A percentile compares a stretch with the other conserved stretches of the same genome.
These are phyloP conservation scores for Inga oerstediana DNA, from an alignment of 306 rosid genomes.

Conservation along the genomic window DNA sequence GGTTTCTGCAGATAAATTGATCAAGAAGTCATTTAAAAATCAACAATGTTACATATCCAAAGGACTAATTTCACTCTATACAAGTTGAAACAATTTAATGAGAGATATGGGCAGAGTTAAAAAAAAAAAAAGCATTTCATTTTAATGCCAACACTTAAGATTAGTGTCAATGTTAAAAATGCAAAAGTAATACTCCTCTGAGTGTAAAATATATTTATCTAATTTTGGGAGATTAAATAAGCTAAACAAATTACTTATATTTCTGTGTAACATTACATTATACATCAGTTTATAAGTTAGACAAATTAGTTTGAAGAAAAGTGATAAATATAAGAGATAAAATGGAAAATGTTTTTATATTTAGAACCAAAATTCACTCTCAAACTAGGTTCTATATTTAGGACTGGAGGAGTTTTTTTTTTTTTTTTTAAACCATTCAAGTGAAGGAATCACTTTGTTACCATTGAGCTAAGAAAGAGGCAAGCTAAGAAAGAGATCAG, in stretches of 20 bases:
- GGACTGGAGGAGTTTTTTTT: too few species aligned
- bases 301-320: too few species aligned
- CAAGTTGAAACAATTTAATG: not conserved
- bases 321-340: too few species aligned
- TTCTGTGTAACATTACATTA: too few species aligned
- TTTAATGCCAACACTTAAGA: not conserved
- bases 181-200: not conserved
- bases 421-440: conserved; percentile 2
- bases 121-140: not conserved
- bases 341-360: too few species aligned
- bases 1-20: conserved; percentile 40
- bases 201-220: too few species aligned
- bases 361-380: too few species aligned
- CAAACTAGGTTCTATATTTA: too few species aligned
- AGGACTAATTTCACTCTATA: not conserved
- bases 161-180: not conserved
- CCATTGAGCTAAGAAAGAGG: conserved; percentile 1
- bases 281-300: too few species aligned
- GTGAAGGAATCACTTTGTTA: not conserved
- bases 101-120: not conserved
- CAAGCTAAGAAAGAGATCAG: not conserved
- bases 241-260: too few species aligned
- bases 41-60: conserved; percentile 3
- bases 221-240: too few species aligned
- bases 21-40: not conserved